phyloP scores from a whole-genome alignment of 2,329 filamentous ascomycete species.

The Ophiostoma quercus region DNA sequence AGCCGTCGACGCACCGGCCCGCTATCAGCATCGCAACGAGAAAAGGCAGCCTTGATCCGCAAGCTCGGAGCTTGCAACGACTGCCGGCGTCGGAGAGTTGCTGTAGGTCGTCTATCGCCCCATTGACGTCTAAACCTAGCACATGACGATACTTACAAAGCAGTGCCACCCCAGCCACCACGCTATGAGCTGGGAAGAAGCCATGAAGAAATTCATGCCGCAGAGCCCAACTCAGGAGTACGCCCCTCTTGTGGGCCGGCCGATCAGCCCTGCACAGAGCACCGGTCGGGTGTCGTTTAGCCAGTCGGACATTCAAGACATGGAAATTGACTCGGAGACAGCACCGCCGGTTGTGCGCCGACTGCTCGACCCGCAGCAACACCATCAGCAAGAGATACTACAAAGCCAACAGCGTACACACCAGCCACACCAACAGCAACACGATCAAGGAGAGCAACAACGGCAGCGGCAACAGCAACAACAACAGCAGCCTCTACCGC shows the following conservation, averaged over 20 bases:
- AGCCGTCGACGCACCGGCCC: constrained; percentile 56
- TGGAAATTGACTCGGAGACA: constrained; percentile 47
- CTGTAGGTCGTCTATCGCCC: constrained; percentile 19
- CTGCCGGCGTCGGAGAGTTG: constrained; percentile 34
- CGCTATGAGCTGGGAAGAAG: constrained; percentile 57
- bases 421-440: constrained; percentile 18
- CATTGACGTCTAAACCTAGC: constrained; percentile 2
- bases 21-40: constrained; percentile 53
- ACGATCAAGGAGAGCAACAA: background rate
- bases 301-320: constrained; percentile 45
- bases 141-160: background rate
- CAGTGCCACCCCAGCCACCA: constrained; percentile 57
- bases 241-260: constrained; percentile 33
- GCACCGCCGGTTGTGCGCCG: constrained; percentile 30
- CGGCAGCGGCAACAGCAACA: constrained; percentile 20
- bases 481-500: background rate
- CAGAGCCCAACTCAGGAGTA: constrained; percentile 51
- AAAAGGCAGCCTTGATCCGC: constrained; percentile 55
- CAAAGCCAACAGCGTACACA: background rate
- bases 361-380: constrained; percentile 16
- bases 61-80: constrained; percentile 55
- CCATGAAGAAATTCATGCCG: constrained; percentile 50
- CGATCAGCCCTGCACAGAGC: constrained; percentile 43
- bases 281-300: constrained; percentile 38
- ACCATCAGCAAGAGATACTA: constrained; percentile 4